Evolutionary conservation across 2,329 filamentous ascomycete genomes (phyloP).

Genomic region (Westerdykella ornata): DNA sequence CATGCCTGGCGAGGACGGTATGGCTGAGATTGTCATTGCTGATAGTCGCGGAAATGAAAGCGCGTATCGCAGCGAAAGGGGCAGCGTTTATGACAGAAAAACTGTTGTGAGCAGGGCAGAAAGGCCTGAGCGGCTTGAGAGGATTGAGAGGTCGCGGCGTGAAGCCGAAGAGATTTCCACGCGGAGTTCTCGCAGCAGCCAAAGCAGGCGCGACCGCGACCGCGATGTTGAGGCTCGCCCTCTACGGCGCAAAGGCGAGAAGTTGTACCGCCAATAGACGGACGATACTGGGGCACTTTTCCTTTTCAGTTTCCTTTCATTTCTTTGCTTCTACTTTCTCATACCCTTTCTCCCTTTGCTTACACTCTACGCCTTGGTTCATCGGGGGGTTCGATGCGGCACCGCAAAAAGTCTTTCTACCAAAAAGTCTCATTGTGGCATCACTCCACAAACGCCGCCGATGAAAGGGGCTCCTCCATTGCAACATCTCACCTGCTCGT

Average conservation of each 20-base stretch:
- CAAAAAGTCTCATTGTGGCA: constrained; percentile 10
- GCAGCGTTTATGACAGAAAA: constrained; percentile 18
- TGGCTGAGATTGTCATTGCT: constrained; percentile 34
- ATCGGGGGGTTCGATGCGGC: constrained; percentile 16
- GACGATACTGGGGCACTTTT: neutral
- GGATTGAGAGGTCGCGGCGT: constrained; percentile 11
- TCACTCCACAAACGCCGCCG: neutral
- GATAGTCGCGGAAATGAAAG: constrained; percentile 18
- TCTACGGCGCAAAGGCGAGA: constrained; percentile 17
- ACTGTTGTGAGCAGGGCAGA: constrained; percentile 11
- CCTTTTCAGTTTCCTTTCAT: constrained; percentile 2
- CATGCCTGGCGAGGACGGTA: constrained; percentile 29
- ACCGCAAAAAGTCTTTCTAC: constrained; percentile 16
- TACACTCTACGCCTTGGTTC: constrained; percentile 6
- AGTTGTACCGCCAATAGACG: constrained; percentile 14
- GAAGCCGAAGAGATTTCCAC: constrained; percentile 28
- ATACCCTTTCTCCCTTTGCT: constrained; percentile 2
- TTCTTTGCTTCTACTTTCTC: constrained; percentile 5
- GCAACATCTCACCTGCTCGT: constrained; percentile 6
- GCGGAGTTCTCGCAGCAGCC: constrained; percentile 22
- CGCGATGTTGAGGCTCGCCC: constrained; percentile 16
- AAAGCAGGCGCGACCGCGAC: constrained; percentile 21
- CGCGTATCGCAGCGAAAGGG: constrained; percentile 24
- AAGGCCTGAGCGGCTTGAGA: neutral
- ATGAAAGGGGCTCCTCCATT: constrained; percentile 5